phyloP scores from a whole-genome alignment of 129 eudicot genomes.

The Cynara cardunculus region DNA sequence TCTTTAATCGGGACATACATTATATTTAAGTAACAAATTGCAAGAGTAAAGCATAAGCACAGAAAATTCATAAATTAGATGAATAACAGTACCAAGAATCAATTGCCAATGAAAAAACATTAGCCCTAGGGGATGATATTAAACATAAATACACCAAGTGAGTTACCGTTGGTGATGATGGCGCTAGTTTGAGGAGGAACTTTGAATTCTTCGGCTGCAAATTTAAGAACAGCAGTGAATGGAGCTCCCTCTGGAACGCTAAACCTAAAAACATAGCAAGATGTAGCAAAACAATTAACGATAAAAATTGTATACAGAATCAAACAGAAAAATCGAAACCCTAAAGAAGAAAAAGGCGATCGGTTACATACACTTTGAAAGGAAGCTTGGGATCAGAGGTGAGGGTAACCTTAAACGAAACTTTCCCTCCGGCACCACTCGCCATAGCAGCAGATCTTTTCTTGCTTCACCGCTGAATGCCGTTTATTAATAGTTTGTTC shows the following conservation, averaged over 20 bases:
- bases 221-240: conserved; percentile 92
- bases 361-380: conserved; percentile 73
- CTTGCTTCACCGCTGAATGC: not conserved
- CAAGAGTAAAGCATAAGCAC: not conserved
- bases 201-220: conserved; percentile 97
- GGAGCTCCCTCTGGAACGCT: conserved; percentile 99
- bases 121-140: too few species aligned
- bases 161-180: conserved; percentile 84
- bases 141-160: too few species aligned
- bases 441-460: conserved; percentile 38
- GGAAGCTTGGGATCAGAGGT: conserved; percentile 99
- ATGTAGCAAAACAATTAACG: not conserved
- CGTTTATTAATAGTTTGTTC: too few species aligned
- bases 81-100: too few species aligned
- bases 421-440: conserved; percentile 71
- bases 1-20: not conserved
- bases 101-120: not conserved
- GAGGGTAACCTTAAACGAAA: conserved; percentile 87
- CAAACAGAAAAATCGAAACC: not conserved
- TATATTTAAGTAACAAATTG: not conserved
- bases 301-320: not conserved
- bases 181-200: conserved; percentile 99
- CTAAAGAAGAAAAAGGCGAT: not conserved
- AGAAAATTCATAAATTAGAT: too few species aligned
- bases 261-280: conserved; percentile 42